A percentile compares a stretch with the other conserved stretches of the same genome.
Evolutionary conservation across 1,284 basidiomycete species (phyloP).

Genomic region (Papiliotrema flavescens): DNA sequence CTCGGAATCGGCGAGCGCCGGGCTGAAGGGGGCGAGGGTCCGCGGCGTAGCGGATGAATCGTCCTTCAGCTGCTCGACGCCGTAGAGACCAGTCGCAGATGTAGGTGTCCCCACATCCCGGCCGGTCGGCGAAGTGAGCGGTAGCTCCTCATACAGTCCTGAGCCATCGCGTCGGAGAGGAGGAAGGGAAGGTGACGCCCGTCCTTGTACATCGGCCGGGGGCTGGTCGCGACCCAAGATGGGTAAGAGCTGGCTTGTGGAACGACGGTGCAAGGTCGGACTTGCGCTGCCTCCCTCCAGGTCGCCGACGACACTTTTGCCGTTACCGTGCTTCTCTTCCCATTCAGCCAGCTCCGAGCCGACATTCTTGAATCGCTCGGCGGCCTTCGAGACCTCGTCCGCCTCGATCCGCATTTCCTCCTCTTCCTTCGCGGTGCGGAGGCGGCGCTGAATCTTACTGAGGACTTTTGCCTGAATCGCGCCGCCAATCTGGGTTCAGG

Average conservation of each 20-base stretch:
- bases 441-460: constrained; percentile 68
- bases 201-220: neutral
- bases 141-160: constrained; percentile 12
- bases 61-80: constrained; percentile 13
- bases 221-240: neutral
- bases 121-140: constrained; percentile 11
- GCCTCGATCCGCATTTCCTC: constrained; percentile 71
- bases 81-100: constrained; percentile 5
- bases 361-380: constrained; percentile 65
- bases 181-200: neutral
- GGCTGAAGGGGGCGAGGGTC: neutral
- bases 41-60: neutral
- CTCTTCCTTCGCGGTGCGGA: constrained; percentile 66
- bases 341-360: constrained; percentile 73
- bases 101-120: constrained; percentile 6
- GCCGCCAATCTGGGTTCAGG: constrained; percentile 61
- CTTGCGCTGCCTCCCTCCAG: neutral
- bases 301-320: neutral
- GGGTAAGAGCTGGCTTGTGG: neutral
- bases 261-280: neutral
- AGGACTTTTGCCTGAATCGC: constrained; percentile 87
- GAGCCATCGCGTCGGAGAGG: constrained; percentile 2
- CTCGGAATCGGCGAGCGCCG: constrained; percentile 22
- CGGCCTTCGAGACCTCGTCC: constrained; percentile 70
- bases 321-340: constrained; percentile 73